phyloP scores from a whole-genome alignment of 108 stramenopile species.

The Seminavis robusta region DNA sequence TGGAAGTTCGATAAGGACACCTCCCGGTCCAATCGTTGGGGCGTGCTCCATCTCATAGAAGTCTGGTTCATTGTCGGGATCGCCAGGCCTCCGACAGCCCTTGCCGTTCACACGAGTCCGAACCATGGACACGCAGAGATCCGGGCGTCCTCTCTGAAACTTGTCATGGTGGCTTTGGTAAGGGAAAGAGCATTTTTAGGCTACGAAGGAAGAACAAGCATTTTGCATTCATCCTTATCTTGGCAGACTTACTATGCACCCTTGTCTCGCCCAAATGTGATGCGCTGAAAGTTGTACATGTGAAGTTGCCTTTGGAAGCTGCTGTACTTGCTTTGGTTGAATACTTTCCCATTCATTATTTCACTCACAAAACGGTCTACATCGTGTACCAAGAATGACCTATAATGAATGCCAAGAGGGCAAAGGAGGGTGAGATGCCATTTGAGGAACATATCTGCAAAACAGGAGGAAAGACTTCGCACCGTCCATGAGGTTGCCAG shows the following conservation, averaged over 20 bases:
- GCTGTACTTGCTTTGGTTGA: constrained; percentile 51
- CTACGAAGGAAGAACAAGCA: too few relatives aligned
- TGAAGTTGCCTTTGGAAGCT: constrained; percentile 75
- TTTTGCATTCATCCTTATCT: too few relatives aligned
- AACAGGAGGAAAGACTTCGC: too few relatives aligned
- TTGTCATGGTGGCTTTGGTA: constrained; percentile 54
- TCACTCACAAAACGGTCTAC: constrained; percentile 54
- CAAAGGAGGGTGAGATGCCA: too few relatives aligned
- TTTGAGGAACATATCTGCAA: too few relatives aligned
- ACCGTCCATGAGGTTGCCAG: constrained; percentile 62
- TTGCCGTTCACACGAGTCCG: constrained; percentile 46
- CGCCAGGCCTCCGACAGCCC: constrained; percentile 16
- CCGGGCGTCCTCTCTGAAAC: constrained; percentile 41
- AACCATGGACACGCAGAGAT: constrained; percentile 25
- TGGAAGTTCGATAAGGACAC: background rate
- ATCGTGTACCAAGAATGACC: constrained; percentile 60
- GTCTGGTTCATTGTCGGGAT: constrained; percentile 23
- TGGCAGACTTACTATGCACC: too few relatives aligned
- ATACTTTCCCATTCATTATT: constrained; percentile 54
- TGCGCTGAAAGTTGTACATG: constrained; percentile 59
- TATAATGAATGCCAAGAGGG: too few relatives aligned
- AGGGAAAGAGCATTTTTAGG: too few relatives aligned
- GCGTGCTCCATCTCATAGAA: constrained; percentile 14
- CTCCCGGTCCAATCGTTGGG: constrained; percentile 1
- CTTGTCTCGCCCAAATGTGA: constrained; percentile 41